These are phyloP conservation scores for Umbilicaria muhlenbergii DNA, from an alignment of 495 filamentous ascomycete species.

Conservation along the genomic window DNA sequence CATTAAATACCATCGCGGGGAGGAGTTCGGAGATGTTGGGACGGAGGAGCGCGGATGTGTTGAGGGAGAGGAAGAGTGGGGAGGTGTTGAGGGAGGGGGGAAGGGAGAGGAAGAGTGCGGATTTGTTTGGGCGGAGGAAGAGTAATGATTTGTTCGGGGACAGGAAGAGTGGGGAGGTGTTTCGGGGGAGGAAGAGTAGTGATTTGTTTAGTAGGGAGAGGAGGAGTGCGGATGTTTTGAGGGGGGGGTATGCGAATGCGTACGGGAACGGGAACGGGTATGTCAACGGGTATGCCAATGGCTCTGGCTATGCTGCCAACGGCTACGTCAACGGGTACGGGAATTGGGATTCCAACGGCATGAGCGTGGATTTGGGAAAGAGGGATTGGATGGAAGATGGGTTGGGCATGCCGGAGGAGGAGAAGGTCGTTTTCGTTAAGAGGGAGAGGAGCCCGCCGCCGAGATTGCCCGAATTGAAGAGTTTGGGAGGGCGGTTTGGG, in stretches of 20 bases:
- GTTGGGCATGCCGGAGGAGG: conserved; percentile 4
- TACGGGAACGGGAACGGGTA: too few species aligned
- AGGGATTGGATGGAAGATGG: too few species aligned
- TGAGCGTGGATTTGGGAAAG: too few species aligned
- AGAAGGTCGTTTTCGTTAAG: background rate
- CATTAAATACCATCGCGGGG: too few species aligned
- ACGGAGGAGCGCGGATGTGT: too few species aligned
- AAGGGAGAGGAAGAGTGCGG: background rate
- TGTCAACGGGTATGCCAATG: too few species aligned
- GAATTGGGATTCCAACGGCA: too few species aligned
- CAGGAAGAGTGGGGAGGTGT: background rate
- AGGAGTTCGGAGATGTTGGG: too few species aligned
- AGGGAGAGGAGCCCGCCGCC: background rate
- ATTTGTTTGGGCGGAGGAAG: background rate
- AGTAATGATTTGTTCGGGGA: too few species aligned
- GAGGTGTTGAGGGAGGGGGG: background rate
- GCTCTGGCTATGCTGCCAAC: too few species aligned
- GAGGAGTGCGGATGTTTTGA: conserved; percentile 11
- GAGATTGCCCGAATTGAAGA: background rate
- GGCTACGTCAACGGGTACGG: too few species aligned
- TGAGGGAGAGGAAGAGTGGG: background rate
- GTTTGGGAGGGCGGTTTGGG: too few species aligned
- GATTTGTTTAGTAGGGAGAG: background rate
- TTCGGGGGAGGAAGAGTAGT: background rate
- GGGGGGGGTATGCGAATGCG: conserved; percentile 4